Conservation (phyloP, 164 flowering plant genomes). For the Buxus sempervirens region DNA sequence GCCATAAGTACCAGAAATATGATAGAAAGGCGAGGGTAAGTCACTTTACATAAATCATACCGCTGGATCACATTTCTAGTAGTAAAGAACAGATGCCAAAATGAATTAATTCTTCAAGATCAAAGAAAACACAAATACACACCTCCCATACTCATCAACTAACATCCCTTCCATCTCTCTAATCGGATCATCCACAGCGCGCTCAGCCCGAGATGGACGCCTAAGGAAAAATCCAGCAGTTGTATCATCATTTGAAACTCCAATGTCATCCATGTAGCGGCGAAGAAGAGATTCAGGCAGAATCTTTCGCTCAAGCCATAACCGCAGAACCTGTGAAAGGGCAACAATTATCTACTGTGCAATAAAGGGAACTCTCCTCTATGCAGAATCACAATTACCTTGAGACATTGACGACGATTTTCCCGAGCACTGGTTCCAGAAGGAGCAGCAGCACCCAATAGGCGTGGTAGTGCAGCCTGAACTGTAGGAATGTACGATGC, state of each 20-base stretch:
- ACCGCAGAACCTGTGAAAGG: slow-evolving; percentile 66
- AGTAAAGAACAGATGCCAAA: not conserved
- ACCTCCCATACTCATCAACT: slow-evolving; percentile 99
- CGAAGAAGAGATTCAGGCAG: slow-evolving; percentile 80
- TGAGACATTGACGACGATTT: slow-evolving; percentile 94
- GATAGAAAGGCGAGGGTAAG: not conserved
- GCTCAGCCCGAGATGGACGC: slow-evolving; percentile 89
- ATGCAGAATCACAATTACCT: slow-evolving; percentile 40
- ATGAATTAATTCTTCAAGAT: not conserved
- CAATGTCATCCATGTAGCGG: slow-evolving; percentile 80
- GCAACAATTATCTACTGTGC: slow-evolving; percentile 1
- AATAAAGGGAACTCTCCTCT: not conserved
- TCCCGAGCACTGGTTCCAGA: slow-evolving; percentile 84
- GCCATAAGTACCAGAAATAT: no score
- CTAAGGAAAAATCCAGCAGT: slow-evolving; percentile 49
- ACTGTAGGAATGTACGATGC: slow-evolving; percentile 89
- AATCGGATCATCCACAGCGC: slow-evolving; percentile 94
- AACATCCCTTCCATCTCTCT: slow-evolving; percentile 99
- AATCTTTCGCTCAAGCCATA: slow-evolving; percentile 97
- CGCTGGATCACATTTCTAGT: not conserved
- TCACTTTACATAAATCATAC: not conserved
- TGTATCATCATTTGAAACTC: slow-evolving; percentile 64
- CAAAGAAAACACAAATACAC: slow-evolving; percentile 3
- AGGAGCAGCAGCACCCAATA: slow-evolving; percentile 93
- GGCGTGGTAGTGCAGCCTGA: slow-evolving; percentile 92